Percentiles rank a stretch among this genome's conserved stretches.
These are phyloP conservation scores for Abrus precatorius DNA, from an alignment of 306 rosid species.

Conservation along the genomic window DNA sequence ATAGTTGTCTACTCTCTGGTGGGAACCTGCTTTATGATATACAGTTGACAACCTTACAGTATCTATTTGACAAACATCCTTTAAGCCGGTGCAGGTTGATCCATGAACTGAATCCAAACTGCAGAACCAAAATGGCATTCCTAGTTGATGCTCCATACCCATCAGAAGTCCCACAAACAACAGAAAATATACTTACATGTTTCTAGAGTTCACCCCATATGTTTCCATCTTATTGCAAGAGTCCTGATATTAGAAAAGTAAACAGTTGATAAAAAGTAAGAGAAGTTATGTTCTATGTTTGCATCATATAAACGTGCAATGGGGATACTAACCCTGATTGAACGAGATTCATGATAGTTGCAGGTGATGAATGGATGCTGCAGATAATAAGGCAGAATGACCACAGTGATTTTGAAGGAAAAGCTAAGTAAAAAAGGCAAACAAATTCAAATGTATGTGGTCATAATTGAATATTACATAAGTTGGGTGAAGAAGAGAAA, in stretches of 20 bases:
- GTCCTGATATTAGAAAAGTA: constrained; percentile 59
- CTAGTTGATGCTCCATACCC: constrained; percentile 23
- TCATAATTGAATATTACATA: constrained; percentile 14
- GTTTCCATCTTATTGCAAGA: constrained; percentile 61
- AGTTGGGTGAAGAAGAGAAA: constrained; percentile 29
- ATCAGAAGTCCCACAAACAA: constrained; percentile 43
- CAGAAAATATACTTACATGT: constrained; percentile 64
- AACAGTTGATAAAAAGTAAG: constrained; percentile 37
- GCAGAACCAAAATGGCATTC: constrained; percentile 50
- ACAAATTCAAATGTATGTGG: constrained; percentile 2
- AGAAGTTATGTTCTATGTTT: constrained; percentile 31
- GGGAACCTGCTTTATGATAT: constrained; percentile 57
- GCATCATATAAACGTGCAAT: constrained; percentile 31
- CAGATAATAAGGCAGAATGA: constrained; percentile 47
- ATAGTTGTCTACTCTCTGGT: constrained; percentile 60
- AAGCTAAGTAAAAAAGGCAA: constrained; percentile 34
- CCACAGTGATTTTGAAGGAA: constrained; percentile 26
- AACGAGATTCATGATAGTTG: constrained; percentile 64
- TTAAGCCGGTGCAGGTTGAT: constrained; percentile 71
- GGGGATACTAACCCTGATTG: constrained; percentile 67
- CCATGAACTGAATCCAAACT: constrained; percentile 63
- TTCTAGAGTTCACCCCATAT: constrained; percentile 62
- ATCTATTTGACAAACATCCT: constrained; percentile 80
- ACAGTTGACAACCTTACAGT: constrained; percentile 69
- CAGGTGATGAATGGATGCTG: constrained; percentile 92